Evolutionary conservation across 768 basidiomycete species (phyloP), one percentile per base, ranked within the genome.

Genomic region (Macrolepiota fuliginosa): DNA sequence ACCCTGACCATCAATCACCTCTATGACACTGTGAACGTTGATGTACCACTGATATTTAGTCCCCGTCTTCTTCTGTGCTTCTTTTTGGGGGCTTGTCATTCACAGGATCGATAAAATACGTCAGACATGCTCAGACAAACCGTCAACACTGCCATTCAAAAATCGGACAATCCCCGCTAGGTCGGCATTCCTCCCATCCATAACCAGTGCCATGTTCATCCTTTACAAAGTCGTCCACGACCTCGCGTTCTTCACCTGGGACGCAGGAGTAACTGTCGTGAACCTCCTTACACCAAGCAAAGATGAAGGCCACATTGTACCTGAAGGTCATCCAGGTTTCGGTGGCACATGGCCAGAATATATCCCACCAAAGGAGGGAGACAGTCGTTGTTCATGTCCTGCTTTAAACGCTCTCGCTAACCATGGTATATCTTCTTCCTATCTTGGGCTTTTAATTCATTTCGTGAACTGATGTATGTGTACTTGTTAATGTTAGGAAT

Each of bases 331-430:
- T 56, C 81, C 83, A 1, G 89, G 88, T 0, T 80, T 74, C 54
- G 82, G 78, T 35, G 87, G 89, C 0, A 68, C 78, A 50, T 92
- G 90, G 90, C 89, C 90, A 0, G 83, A 86, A 67, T 91, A 81
- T 67, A 72, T 78, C 1, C 71, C 86, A 1, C 81, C 89, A 9
- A 73, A 71, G 60, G 79, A 84, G 7, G 83, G 82, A 0, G 90
- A 92, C 65, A 91, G 90, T 66, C 78, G 91, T 1, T 83, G 83
- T 62, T 83, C 86, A 1, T 92, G 91, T 64, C 91, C 91, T 1
- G 90, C 83, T 12, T 70, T 93, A 61, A 93, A 94, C 65, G 87
- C 89, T 0, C 77, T 94, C 83, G 90, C 91, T 3, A 93, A 93
- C 42, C 91, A 93, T 62, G 92, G 91, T 91, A 42, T 35, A 74